Conservation (phyloP, 768 basidiomycete species). For the Clavulina sp. region DNA sequence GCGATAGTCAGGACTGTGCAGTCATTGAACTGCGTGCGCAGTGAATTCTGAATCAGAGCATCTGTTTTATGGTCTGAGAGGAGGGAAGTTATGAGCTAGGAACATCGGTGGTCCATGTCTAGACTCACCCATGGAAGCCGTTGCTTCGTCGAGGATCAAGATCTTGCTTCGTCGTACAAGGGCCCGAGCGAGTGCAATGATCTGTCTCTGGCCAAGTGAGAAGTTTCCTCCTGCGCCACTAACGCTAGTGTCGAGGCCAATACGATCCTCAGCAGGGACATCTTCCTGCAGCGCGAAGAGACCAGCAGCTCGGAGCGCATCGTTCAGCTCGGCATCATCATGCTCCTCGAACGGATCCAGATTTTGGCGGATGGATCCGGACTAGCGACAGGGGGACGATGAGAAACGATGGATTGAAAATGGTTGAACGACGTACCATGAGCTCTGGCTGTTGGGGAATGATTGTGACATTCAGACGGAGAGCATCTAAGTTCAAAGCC, state of each 20-base stretch:
- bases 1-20: slow-evolving; percentile 11
- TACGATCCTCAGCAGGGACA: slow-evolving; percentile 8
- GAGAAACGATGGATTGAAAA: not conserved
- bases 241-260: slow-evolving; percentile 20
- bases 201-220: slow-evolving; percentile 27
- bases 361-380: slow-evolving; percentile 38
- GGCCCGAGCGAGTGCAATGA: slow-evolving; percentile 23
- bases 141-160: slow-evolving; percentile 20
- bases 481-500: slow-evolving; percentile 35
- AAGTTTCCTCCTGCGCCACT: slow-evolving; percentile 23
- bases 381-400: slow-evolving; percentile 12
- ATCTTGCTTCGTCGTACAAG: slow-evolving; percentile 37
- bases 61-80: slow-evolving; percentile 23
- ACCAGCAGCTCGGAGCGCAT: slow-evolving; percentile 32
- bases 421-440: slow-evolving; percentile 14
- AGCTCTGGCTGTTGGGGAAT: slow-evolving; percentile 42
- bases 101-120: not conserved
- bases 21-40: slow-evolving; percentile 19
- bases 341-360: slow-evolving; percentile 42
- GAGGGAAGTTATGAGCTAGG: not conserved
- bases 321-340: slow-evolving; percentile 35
- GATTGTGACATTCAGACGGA: slow-evolving; percentile 42
- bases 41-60: slow-evolving; percentile 18
- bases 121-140: slow-evolving; percentile 22
- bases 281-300: slow-evolving; percentile 10